Percentiles rank a stretch among this genome's conserved stretches.
These are phyloP conservation scores for Primulina tabacum DNA, from an alignment of 257 asterid species.

Conservation along the genomic window DNA sequence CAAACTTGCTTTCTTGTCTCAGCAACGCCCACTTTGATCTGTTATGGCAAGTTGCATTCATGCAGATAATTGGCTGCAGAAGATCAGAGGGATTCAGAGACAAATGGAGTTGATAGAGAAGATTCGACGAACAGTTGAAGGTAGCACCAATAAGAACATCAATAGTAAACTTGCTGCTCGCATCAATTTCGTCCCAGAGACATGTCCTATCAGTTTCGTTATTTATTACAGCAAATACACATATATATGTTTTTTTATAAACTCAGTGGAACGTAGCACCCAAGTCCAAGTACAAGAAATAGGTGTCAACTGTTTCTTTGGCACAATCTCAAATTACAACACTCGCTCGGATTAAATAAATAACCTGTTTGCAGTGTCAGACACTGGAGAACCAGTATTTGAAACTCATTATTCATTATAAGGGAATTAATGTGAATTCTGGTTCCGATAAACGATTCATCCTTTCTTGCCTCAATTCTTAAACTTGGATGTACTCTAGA, in stretches of 20 bases:
- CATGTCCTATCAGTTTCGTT: background rate
- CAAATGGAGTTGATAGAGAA: background rate
- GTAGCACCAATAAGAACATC: background rate
- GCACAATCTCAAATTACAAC: too few species aligned
- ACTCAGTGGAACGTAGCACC: background rate
- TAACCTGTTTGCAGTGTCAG: background rate
- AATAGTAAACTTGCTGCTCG: background rate
- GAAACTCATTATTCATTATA: background rate
- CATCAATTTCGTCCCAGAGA: background rate
- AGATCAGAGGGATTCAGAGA: conserved; percentile 5
- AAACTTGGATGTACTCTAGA: background rate
- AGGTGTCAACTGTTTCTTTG: background rate
- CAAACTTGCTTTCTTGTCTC: conserved; percentile 96
- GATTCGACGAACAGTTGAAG: background rate
- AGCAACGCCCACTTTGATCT: conserved; percentile 82
- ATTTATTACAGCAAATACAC: background rate
- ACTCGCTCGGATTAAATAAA: too few species aligned
- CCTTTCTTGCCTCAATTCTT: background rate
- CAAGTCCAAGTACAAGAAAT: background rate
- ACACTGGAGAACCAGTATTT: background rate
- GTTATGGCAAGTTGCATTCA: conserved; percentile 88
- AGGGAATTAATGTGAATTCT: background rate
- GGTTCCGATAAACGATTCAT: background rate
- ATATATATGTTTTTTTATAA: too few species aligned
- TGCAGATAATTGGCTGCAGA: conserved; percentile 86